A percentile compares a stretch with the other conserved stretches of the same genome.
These are phyloP conservation scores for Alternaria panax DNA, from an alignment of 2,329 filamentous ascomycete genomes.

Conservation along the genomic window DNA sequence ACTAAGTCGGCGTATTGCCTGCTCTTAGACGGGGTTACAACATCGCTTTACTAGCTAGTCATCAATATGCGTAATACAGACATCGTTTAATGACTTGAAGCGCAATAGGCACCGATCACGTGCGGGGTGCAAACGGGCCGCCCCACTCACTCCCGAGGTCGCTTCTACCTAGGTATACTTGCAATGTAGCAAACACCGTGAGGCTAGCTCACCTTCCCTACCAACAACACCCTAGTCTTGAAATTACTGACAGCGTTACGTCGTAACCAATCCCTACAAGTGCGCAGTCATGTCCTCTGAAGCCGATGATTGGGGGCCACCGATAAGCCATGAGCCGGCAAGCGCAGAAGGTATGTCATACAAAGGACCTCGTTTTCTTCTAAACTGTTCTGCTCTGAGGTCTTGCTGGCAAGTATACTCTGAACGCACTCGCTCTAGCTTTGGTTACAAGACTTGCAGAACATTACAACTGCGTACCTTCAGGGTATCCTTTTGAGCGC, in stretches of 20 bases:
- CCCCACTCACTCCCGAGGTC: conserved; percentile 11
- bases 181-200: not conserved
- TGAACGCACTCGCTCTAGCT: not conserved
- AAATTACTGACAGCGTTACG: not conserved
- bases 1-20: not conserved
- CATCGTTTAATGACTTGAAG: not conserved
- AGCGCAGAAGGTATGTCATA: conserved; percentile 7
- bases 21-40: not conserved
- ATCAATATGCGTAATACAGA: not conserved
- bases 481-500: not conserved
- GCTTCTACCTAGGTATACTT: not conserved
- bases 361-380: not conserved
- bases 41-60: not conserved
- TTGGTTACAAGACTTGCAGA: too few species aligned
- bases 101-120: conserved; percentile 2
- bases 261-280: not conserved
- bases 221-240: not conserved
- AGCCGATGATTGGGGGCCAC: not conserved
- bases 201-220: not conserved
- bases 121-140: conserved; percentile 10
- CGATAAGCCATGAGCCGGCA: not conserved
- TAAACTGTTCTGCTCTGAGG: not conserved
- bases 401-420: not conserved
- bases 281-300: conserved; percentile 3
- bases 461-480: not conserved